phyloP scores from a whole-genome alignment of 805 yeast genomes.

The Candida tallmaniae region DNA sequence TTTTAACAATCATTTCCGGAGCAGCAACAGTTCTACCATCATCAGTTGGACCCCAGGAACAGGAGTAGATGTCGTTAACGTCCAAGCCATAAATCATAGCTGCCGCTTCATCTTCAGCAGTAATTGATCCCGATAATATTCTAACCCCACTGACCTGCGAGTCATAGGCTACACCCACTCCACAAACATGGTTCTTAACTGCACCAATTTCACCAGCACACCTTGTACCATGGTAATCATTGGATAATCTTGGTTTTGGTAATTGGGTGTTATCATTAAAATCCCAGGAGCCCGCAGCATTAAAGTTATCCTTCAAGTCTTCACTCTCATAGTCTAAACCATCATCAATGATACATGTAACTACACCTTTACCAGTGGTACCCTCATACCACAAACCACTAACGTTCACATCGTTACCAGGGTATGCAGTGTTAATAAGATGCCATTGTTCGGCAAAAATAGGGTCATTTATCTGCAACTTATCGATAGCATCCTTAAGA shows the following conservation, averaged over 20 bases:
- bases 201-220: conserved; percentile 98
- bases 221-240: conserved; percentile 93
- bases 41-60: conserved; percentile 98
- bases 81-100: conserved; percentile 78
- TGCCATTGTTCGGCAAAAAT: conserved; percentile 89
- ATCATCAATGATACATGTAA: conserved; percentile 89
- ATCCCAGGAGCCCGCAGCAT: conserved; percentile 86
- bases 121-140: conserved; percentile 74
- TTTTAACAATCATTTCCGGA: conserved; percentile 72
- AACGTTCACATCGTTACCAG: conserved; percentile 85
- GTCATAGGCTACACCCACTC: conserved; percentile 93
- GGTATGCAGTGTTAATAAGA: conserved; percentile 63
- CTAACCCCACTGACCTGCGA: conserved; percentile 87
- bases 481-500: conserved; percentile 42
- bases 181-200: conserved; percentile 82
- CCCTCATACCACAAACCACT: conserved; percentile 79
- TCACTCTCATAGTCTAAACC: conserved; percentile 80
- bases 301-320: conserved; percentile 69
- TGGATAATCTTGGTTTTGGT: conserved; percentile 76
- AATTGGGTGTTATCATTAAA: conserved; percentile 69
- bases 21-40: conserved; percentile 84
- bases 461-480: conserved; percentile 75
- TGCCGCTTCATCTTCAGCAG: conserved; percentile 87
- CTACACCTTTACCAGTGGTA: conserved; percentile 76
- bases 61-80: conserved; percentile 87